Evolutionary conservation across 306 rosid species (phyloP), one percentile per base, ranked within the genome.

Genomic region (Fragaria ananassa): DNA sequence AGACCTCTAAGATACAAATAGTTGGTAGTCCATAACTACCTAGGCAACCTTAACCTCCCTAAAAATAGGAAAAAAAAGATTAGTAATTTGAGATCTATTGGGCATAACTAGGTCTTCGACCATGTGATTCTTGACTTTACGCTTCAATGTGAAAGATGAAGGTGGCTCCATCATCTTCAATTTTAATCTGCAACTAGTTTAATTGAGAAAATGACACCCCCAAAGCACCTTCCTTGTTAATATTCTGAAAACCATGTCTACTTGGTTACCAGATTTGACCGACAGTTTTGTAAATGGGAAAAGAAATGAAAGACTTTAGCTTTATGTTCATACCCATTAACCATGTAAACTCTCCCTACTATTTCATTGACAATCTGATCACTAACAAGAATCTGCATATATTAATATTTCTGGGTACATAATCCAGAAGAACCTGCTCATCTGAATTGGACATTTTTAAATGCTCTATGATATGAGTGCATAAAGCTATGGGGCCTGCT

Each of bases 91-190:
- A 18, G 44, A 71, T 3, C 5, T 35, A 18, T 6, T 35, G 11
- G 50, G 49, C 8, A 34, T 35, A 53, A 12, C 7, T n/a, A 11
- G 10, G 39, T 60, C 44, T 60, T 61, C 7, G 45, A 61, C 70
- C 78, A 18, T 5, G 70, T 74, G 58, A 13, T n/a, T 6, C 6
- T 42, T 74, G 78, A 74, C 70, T 29, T 10, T 56, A 56, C 57
- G 27, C 41, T 39, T 53, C 13, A 56, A 5, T 18, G 70, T 29
- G 70, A 61, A 44, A 60, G 57, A 17, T 74, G 15, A 71, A 73
- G 17, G 39, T 23, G 39, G 41, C 15, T 4, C 51, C 53, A 17
- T 27, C 8, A 57, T 14, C 27, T 37, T 54, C 44, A 41, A 37
- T 37, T 41, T 25, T 57, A 57, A 42, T 42, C 56, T 23, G 39